Base-by-base conservation (phyloP, 2,329 filamentous ascomycete species). In the Sphaerulina populicola region DNA sequence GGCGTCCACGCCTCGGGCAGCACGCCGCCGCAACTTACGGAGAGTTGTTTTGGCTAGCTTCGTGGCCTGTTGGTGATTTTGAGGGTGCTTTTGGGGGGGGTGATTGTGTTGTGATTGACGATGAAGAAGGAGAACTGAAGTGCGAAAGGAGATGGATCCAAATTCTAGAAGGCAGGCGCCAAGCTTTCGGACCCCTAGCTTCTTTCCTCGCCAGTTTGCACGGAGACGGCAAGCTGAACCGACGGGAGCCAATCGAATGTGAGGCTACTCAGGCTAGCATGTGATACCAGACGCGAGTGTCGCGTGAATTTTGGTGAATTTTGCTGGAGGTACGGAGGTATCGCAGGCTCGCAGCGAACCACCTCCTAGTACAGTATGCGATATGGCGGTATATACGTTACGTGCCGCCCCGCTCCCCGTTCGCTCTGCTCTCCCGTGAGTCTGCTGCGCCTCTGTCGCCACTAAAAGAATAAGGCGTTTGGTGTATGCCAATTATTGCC, bases 21-120 rank as follows among this genome's bases (percentile, higher is more conserved):
- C 18, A 30, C 38, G 42, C 47, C 44, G 45, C 50, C 21, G 14
- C 44, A 41, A 62, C 62, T 14, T 56, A 64, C 62, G 62, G 60
- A 64, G 72, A 70, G 72, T 72, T 72, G 62, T 68, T 57, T 62
- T 74, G 73, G 72, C 72, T 69, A 75, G 73, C 73, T 76, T 74
- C 57, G 67, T 69, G 67, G 67, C 66, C 67, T 62, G 58, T 57
- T 62, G 46, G 56, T 48, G 51, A 42, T 43, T 43, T 41, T 60
- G 58, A 56, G 53, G 56, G 48, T 49, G 51, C 56, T 53, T 49
- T 51, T 18, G 18, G 18, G 54, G 54, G 37, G 51, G 49, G 53
- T 44, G 53, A 38, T 55, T 53, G 51, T 56, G 53, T 54, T 50
- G 31, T 35, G 49, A 46, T 54, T 56, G 56, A 56, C 51, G 48